phyloP scores from a whole-genome alignment of 208 protist genomes.

The Leishmania turanica region DNA sequence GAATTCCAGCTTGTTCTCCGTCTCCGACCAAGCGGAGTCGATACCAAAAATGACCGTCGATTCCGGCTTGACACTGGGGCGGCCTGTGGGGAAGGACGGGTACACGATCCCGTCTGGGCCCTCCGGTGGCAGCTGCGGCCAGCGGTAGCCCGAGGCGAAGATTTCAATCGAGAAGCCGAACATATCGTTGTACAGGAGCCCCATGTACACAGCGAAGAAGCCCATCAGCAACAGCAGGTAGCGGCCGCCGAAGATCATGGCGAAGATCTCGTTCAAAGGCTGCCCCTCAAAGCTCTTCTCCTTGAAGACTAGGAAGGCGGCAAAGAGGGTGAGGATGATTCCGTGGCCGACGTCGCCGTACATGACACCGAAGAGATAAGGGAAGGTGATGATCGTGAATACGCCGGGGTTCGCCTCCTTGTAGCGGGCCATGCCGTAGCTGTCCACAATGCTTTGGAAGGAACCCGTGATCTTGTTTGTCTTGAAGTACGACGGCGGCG shows the following conservation, averaged over 20 bases:
- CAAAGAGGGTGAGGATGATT: conserved; percentile 85
- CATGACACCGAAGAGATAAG: conserved; percentile 99
- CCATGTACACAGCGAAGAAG: conserved; percentile 96
- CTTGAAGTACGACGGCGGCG: conserved; percentile 97
- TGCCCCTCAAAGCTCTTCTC: conserved; percentile 92
- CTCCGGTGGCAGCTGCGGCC: conserved; percentile 37
- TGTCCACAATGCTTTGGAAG: conserved; percentile 98
- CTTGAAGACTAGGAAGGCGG: conserved; percentile 74
- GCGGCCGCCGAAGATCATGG: conserved; percentile 82
- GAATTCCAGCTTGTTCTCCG: conserved; percentile 97
- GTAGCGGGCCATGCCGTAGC: conserved; percentile 96
- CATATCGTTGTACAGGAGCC: conserved; percentile 98
- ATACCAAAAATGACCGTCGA: conserved; percentile 70
- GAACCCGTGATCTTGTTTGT: conserved; percentile 97
- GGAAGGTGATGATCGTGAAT: conserved; percentile 99
- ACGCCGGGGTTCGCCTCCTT: conserved; percentile 94
- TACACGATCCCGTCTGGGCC: conserved; percentile 80
- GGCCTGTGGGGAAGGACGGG: conserved; percentile 41
- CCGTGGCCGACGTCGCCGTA: conserved; percentile 99
- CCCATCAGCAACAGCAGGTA: conserved; percentile 98
- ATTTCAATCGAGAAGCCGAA: conserved; percentile 90
- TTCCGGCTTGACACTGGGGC: conserved; percentile 48
- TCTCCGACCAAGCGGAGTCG: conserved; percentile 89
- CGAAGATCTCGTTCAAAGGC: conserved; percentile 89
- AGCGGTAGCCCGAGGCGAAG: conserved; percentile 82